Base-by-base conservation (phyloP, 2,329 filamentous ascomycete genomes). In the Stemphylium vesicarium region DNA sequence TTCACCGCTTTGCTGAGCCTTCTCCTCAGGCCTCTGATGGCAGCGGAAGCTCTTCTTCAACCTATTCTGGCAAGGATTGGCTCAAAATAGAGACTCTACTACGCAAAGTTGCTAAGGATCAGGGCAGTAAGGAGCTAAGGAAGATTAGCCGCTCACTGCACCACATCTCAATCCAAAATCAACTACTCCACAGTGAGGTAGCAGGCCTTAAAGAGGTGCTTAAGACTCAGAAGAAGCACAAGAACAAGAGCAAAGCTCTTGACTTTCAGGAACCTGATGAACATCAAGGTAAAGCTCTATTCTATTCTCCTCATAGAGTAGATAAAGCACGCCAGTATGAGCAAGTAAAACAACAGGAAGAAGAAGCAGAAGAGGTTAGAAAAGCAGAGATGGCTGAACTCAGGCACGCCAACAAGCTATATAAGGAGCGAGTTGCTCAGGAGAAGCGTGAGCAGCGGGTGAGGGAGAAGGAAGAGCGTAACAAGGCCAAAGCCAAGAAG, bases 241-340 rank as follows among this genome's bases (percentile, higher is more conserved):
- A 22, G 26, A 56, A 47, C 11, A 33, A 22, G 15, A 31, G 55
- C 38, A 50, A 50, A 13, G 2, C 50, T 36, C 50, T 58, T 9
- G 42, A 18, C 12, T 15, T 58, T 18, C 10, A 54, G 18, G 11
- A 24, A 15, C 45, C 22, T 22, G 4, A 51, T 42, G 40, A 50
- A 9, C 43, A 54, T 33, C 38, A 56, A 4, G 48, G 53, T 47
- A 42, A 48, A 36, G 53, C 37, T 38, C 18, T 36, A 11, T 40
- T 53, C 36, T 42, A 29, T 39, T 53, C 49, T 24, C 54, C 49
- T 18, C 37, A 36, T 24, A 53, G 50, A 26, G 47, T 50, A 10
- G 20, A 32, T 26, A 36, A 50, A 22, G 46, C 46, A 31, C 53
- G 40, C 40, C 3, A 11, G 4, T 18, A 9, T 36, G 4, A 15